Conservation (phyloP, 345 rosid genomes). For the Ceriops tagal region DNA sequence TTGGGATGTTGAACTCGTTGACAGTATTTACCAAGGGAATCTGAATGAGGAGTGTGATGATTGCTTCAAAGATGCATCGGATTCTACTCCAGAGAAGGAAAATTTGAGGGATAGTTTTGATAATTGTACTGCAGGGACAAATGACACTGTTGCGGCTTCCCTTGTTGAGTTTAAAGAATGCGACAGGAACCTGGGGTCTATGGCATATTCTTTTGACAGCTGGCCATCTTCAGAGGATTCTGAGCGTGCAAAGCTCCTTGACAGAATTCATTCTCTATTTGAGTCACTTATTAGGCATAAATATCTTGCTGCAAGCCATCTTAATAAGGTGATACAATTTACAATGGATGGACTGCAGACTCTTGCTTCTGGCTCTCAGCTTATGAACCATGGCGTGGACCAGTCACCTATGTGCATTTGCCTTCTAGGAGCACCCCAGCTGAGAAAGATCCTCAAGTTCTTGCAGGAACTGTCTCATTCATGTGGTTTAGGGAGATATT, state of each 20-base stretch:
- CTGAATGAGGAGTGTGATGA: slow-evolving; percentile 49
- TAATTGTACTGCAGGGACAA: slow-evolving; percentile 27
- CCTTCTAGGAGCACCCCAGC: slow-evolving; percentile 79
- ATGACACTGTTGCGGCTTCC: slow-evolving; percentile 31
- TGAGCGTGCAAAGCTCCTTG: slow-evolving; percentile 77
- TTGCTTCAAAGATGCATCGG: slow-evolving; percentile 80
- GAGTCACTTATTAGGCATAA: slow-evolving; percentile 70
- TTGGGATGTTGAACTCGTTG: slow-evolving; percentile 34
- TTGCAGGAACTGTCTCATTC: slow-evolving; percentile 75
- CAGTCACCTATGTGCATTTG: slow-evolving; percentile 70
- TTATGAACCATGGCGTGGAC: slow-evolving; percentile 55
- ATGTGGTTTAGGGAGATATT: slow-evolving; percentile 65
- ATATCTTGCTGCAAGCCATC: slow-evolving; percentile 70
- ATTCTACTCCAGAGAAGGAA: slow-evolving; percentile 65
- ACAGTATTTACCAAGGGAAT: slow-evolving; percentile 37
- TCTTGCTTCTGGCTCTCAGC: slow-evolving; percentile 54
- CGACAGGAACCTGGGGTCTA: slow-evolving; percentile 35
- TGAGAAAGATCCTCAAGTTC: slow-evolving; percentile 71
- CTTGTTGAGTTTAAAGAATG: slow-evolving; percentile 34
- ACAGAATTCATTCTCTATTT: slow-evolving; percentile 57
- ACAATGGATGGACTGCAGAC: slow-evolving; percentile 69
- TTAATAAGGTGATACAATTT: slow-evolving; percentile 65
- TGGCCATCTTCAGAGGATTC: slow-evolving; percentile 73
- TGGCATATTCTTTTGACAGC: slow-evolving; percentile 39
- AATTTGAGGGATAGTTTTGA: slow-evolving; percentile 39